Evolutionary conservation across 257 asterid species (phyloP).

Genomic region (Przewalskia tangutica): DNA sequence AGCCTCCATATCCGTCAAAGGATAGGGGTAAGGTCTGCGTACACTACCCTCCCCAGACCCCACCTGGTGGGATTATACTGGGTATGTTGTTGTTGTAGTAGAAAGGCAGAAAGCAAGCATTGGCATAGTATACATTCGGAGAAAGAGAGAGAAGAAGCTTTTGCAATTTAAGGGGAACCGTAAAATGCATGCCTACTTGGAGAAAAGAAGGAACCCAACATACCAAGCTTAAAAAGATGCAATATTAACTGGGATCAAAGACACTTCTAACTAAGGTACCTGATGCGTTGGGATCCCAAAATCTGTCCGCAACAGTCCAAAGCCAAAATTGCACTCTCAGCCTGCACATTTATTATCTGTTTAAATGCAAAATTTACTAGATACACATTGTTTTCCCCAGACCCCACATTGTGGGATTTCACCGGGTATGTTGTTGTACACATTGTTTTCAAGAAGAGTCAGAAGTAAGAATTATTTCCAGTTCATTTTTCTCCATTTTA

Average conservation of each 20-base stretch:
- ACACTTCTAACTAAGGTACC: slow-evolving; percentile 28
- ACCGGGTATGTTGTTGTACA: no score
- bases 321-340: slow-evolving; percentile 85
- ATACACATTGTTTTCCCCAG: not conserved
- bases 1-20: no score
- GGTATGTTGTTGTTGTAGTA: no score
- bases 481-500: not conserved
- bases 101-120: no score
- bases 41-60: no score
- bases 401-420: no score
- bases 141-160: not conserved
- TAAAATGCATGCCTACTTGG: not conserved
- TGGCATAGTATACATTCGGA: not conserved
- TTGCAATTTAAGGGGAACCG: not conserved
- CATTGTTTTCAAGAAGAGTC: not conserved
- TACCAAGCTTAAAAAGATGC: not conserved
- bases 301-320: slow-evolving; percentile 80
- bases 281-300: slow-evolving; percentile 75
- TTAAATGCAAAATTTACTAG: not conserved
- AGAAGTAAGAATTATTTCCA: not conserved
- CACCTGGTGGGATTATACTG: no score
- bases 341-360: slow-evolving; percentile 33
- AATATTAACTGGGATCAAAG: not conserved
- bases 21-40: no score
- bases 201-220: not conserved